A percentile compares a stretch with the other conserved stretches of the same genome.
Conservation (phyloP, 2,329 filamentous ascomycete species). For the Ciborinia camelliae region DNA sequence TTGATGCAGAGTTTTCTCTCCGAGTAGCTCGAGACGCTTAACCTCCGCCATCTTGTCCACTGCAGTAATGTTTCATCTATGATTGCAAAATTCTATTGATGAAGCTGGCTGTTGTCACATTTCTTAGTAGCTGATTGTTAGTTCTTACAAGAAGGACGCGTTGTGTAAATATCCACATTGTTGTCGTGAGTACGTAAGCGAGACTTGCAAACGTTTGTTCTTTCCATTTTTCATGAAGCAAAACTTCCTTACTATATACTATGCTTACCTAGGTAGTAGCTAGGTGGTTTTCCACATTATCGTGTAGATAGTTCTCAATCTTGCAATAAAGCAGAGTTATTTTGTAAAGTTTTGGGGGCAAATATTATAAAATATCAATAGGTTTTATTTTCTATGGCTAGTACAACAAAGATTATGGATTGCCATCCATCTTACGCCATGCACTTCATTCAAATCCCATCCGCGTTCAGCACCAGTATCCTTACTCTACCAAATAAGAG, state of each 20-base stretch:
- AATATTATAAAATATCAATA: slow-evolving; percentile 1
- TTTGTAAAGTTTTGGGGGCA: not conserved
- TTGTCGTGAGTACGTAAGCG: slow-evolving; percentile 15
- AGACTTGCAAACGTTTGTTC: slow-evolving; percentile 3
- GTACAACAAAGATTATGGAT: slow-evolving; percentile 21
- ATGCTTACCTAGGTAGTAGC: not conserved
- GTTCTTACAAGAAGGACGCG: not conserved
- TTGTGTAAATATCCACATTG: slow-evolving; percentile 7
- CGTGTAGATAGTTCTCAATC: not conserved
- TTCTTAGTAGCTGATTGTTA: not conserved
- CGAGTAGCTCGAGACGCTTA: slow-evolving; percentile 42
- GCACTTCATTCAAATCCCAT: slow-evolving; percentile 24
- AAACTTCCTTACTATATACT: not conserved
- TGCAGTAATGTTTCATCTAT: not conserved
- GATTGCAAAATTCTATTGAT: not conserved
- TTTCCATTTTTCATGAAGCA: not conserved
- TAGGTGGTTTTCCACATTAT: not conserved
- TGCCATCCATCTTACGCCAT: slow-evolving; percentile 28
- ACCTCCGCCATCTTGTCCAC: slow-evolving; percentile 25
- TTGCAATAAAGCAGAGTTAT: not conserved
- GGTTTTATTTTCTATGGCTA: slow-evolving; percentile 25
- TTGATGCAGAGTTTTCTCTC: slow-evolving; percentile 56
- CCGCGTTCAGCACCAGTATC: slow-evolving; percentile 27
- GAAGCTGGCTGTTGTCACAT: slow-evolving; percentile 4
- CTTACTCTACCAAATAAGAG: slow-evolving; percentile 71